A percentile compares a stretch with the other conserved stretches of the same genome.
These are phyloP conservation scores for Diplodia seriata DNA, from an alignment of 2,329 filamentous ascomycete species.

Conservation along the genomic window DNA sequence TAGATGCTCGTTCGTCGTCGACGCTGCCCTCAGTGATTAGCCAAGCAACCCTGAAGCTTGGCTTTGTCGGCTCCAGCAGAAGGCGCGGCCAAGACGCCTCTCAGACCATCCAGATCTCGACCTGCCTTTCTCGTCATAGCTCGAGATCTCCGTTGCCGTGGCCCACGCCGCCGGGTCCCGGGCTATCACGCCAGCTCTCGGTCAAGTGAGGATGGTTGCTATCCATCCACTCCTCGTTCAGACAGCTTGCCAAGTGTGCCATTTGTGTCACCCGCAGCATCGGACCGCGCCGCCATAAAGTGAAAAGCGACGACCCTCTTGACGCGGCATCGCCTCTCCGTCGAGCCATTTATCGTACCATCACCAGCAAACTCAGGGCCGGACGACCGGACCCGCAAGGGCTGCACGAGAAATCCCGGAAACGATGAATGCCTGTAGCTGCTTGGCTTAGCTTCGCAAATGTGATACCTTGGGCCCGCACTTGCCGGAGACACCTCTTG, in stretches of 20 bases:
- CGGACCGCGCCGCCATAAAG: too few species aligned
- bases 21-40: neutral
- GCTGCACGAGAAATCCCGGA: neutral
- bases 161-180: neutral
- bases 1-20: neutral
- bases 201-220: neutral
- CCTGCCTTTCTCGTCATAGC: slow-evolving; percentile 23
- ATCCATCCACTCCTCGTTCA: too few species aligned
- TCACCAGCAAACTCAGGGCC: too few species aligned
- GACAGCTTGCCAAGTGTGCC: too few species aligned
- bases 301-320: slow-evolving; percentile 6
- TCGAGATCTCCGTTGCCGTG: neutral
- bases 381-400: too few species aligned
- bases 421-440: too few species aligned
- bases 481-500: neutral
- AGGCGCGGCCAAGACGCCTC: neutral
- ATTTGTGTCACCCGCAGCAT: too few species aligned
- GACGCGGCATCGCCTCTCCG: neutral
- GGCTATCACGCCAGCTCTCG: neutral
- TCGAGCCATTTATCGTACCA: neutral
- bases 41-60: neutral
- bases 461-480: neutral
- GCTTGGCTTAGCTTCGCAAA: neutral
- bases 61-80: neutral
- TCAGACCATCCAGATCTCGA: slow-evolving; percentile 13